Evolutionary conservation across 257 asterid species (phyloP), one percentile per base, ranked within the genome.

Genomic region (Agastache rugosa): DNA sequence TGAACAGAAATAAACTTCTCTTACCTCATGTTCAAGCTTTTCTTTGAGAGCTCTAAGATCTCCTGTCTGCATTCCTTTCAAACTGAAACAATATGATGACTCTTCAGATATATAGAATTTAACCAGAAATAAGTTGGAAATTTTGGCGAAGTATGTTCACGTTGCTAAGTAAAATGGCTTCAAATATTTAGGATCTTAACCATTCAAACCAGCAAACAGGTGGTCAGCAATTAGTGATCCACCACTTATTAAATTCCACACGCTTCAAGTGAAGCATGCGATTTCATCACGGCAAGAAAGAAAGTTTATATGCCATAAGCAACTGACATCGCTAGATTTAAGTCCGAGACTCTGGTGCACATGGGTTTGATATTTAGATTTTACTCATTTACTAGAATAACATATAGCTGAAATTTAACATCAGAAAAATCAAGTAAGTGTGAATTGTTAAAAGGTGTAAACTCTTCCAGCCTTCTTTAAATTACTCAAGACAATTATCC

Each of bases 21-120:
- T 79, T 79, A 91, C 96, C 96, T 92, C 99, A 74, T 87, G 90
- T 58, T 87, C 80, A 69, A 95, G 97, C 88, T 92, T 90, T 75
- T 86, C 94, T 79, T 90, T 92, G 75, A 95, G 83, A 81, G 59
- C 80, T 77, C 83, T 82, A 75, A 94, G 89, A 83, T 92, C 98
- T 76, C 71, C 87, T 0, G 78, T 9, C 66, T 74, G 88, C 68
- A 94, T 84, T 80, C 97, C 97, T 85, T 86, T 94, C 73, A 94
- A 76, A 83, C 97, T 95, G 91, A 77, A 84, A 76, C 20, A 27
- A 72, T 77, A 66, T 29, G 58, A 48, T 22, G 34, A 69, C 34
- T 74, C 69, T 61, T 76, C 65, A 65, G 68, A 73, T 69, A 67
- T 12, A 73, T 69, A 63, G n/a, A 47, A 53, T 62, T 39, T 34